Evolutionary conservation across 164 flowering plant genomes (phyloP).

Genomic region (Litsea cubeba): DNA sequence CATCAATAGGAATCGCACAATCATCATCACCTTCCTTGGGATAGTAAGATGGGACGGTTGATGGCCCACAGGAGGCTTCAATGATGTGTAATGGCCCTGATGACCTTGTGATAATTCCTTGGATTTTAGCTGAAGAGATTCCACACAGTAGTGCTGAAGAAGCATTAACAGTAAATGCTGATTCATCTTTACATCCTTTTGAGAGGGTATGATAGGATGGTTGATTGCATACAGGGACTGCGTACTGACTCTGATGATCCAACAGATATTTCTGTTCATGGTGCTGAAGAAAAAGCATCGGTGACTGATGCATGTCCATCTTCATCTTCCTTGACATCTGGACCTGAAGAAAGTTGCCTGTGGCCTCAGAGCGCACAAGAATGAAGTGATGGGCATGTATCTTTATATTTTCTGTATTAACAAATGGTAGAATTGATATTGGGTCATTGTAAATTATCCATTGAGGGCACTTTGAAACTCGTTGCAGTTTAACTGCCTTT

Average conservation of each 20-base stretch:
- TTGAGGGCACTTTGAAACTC: too few relatives aligned
- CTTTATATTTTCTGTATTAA: too few relatives aligned
- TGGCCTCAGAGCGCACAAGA: too few relatives aligned
- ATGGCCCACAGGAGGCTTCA: background rate
- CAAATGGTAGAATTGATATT: too few relatives aligned
- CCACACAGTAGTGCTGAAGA: background rate
- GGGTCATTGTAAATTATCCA: too few relatives aligned
- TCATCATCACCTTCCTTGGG: background rate
- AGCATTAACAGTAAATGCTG: background rate
- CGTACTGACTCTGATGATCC: background rate
- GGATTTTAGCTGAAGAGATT: background rate
- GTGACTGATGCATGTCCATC: too few relatives aligned
- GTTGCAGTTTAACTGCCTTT: too few relatives aligned
- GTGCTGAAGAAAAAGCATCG: background rate
- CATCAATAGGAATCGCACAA: background rate
- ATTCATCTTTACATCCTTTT: background rate
- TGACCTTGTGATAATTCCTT: background rate
- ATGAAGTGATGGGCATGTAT: too few relatives aligned
- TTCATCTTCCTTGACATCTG: too few relatives aligned
- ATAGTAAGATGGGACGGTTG: background rate
- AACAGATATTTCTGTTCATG: background rate
- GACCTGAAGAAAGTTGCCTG: too few relatives aligned
- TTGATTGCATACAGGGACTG: too few relatives aligned
- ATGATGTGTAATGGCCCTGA: background rate
- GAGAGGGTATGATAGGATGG: too few relatives aligned